phyloP scores from a whole-genome alignment of 2,329 filamentous ascomycete genomes.

The Stromatinia cepivora region DNA sequence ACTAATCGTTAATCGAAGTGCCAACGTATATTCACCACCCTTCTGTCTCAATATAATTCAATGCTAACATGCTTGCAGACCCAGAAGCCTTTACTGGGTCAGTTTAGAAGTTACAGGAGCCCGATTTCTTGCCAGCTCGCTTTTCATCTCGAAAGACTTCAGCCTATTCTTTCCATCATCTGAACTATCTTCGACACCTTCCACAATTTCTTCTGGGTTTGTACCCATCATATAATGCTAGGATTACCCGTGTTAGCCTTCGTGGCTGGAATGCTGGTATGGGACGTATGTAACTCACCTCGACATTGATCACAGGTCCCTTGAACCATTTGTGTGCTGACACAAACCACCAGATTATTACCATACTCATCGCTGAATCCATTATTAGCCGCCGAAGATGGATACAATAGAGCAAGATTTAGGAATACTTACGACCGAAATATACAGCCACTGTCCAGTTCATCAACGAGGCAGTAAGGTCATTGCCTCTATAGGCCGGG shows the following conservation, averaged over 20 bases:
- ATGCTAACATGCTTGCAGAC: neutral
- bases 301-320: constrained; percentile 63
- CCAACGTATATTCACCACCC: neutral
- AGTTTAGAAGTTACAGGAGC: neutral
- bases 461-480: constrained; percentile 55
- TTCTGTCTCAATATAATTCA: neutral
- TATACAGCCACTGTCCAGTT: constrained; percentile 67
- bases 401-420: neutral
- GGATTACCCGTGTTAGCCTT: constrained; percentile 26
- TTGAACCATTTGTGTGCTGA: constrained; percentile 65
- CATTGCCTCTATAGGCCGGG: constrained; percentile 53
- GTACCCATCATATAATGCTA: constrained; percentile 40
- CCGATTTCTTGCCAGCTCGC: constrained; percentile 14
- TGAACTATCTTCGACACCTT: constrained; percentile 33
- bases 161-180: constrained; percentile 26
- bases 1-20: neutral
- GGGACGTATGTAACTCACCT: constrained; percentile 37
- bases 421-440: constrained; percentile 45
- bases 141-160: constrained; percentile 27
- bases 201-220: constrained; percentile 30
- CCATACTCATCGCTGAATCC: constrained; percentile 49
- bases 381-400: constrained; percentile 25
- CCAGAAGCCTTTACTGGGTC: constrained; percentile 7
- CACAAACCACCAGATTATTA: constrained; percentile 60
- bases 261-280: constrained; percentile 11